Evolutionary conservation across 2,329 filamentous ascomycete genomes (phyloP), one percentile per base, ranked within the genome.

Genomic region (Talaromyces sp.): DNA sequence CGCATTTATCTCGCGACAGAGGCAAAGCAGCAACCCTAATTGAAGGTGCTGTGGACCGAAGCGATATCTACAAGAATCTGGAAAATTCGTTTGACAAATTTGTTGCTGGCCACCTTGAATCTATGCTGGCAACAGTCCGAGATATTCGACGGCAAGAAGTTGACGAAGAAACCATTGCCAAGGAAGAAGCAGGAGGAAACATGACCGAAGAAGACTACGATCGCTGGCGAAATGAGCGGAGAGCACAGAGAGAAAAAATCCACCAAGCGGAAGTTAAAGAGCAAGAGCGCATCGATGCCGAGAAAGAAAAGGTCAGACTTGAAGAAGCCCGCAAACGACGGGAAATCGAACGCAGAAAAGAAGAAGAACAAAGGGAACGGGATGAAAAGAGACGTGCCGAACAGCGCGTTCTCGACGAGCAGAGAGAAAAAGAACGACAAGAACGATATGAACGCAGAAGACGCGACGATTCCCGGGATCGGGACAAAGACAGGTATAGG

Each of bases 1-100:
- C 82, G 35, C 77, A 87, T 53, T 76, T 88, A 17, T 84, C 82
- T 57, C 84, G 85, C 32, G 84, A 87, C 65, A 80, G 85, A 54
- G 79, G 83, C 27, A 84, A 86, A 69, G 85, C 85, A 29, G 85
- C 84, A 10, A 84, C 84, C 1, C 74, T 88, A 50, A 82, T 88
- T 31, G 84, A 87, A 72, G 86, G 86, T 59, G 84, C 84, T 2
- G 85, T 85, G 10, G 85, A 87, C 64, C 81, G 86, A 58, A 84
- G 81, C 62, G 82, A 86, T 62, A 80, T 87, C 57, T 88, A 88
- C 67, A 81, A 81, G 62, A 81, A 77, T 64, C 83, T 84, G 24
- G 83, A 85, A 67, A 73, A 74, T 8, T 78, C 82, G 14, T 77
- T 88, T 53, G 81, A 84, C 65, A 71, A 71, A 5, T 75, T 86